phyloP scores from a whole-genome alignment of 441 rosid genomes.

The Euphorbia celastroides region DNA sequence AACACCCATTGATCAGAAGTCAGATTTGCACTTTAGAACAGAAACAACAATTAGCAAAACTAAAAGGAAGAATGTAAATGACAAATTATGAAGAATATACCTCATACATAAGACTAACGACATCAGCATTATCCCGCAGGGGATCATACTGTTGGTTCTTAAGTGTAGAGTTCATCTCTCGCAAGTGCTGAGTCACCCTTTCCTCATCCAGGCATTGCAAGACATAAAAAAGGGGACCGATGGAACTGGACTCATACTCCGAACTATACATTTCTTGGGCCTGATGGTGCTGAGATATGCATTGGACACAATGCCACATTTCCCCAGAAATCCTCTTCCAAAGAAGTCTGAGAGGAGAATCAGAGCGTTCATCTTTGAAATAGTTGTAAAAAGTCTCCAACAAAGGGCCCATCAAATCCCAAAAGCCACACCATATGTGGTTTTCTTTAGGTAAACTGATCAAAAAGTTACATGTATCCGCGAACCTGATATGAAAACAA shows the following conservation, averaged over 20 bases:
- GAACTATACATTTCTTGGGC: conserved; percentile 64
- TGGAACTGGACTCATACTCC: conserved; percentile 70
- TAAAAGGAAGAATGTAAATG: conserved; percentile 1
- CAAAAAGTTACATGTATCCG: conserved; percentile 69
- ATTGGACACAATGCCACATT: conserved; percentile 68
- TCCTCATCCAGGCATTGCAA: conserved; percentile 79
- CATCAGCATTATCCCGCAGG: conserved; percentile 57
- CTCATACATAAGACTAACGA: conserved; percentile 94
- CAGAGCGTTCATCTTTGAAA: conserved; percentile 57
- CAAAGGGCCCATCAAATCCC: conserved; percentile 88
- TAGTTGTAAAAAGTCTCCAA: conserved; percentile 88
- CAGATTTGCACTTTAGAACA: background rate
- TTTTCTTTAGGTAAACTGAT: conserved; percentile 58
- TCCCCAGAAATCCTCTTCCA: conserved; percentile 85
- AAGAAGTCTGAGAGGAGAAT: conserved; percentile 75
- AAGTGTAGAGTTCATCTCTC: conserved; percentile 57
- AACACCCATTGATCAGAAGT: background rate
- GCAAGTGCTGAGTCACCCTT: conserved; percentile 73
- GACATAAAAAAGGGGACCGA: conserved; percentile 80
- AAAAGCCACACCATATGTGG: conserved; percentile 84
- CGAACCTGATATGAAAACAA: conserved; percentile 55
- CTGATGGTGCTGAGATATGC: conserved; percentile 93
- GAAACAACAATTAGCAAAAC: background rate
- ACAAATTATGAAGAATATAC: conserved; percentile 29
- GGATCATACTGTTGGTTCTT: conserved; percentile 61